phyloP scores from a whole-genome alignment of 768 basidiomycete species.

The Tricholomella constricta region DNA sequence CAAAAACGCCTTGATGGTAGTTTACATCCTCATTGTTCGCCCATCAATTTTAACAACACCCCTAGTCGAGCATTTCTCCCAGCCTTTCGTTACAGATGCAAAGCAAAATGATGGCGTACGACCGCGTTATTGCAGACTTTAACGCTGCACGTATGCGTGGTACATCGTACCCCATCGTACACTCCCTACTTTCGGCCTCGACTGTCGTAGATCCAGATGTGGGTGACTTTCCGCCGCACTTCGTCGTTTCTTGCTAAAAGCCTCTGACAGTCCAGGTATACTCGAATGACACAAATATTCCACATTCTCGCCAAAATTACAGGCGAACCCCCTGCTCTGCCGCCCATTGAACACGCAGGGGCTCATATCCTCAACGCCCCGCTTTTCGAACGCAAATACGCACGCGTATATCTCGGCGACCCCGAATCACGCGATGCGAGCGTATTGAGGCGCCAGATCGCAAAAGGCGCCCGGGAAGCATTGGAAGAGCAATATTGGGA shows the following conservation, averaged over 20 bases:
- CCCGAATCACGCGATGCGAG: slow-evolving; percentile 66
- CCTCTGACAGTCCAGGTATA: slow-evolving; percentile 42
- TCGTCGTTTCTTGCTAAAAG: not conserved
- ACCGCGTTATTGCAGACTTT: slow-evolving; percentile 76
- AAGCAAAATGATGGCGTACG: slow-evolving; percentile 95
- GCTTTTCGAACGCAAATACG: slow-evolving; percentile 80
- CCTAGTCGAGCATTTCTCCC: slow-evolving; percentile 46
- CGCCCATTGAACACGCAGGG: slow-evolving; percentile 75
- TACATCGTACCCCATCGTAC: slow-evolving; percentile 75
- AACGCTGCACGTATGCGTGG: slow-evolving; percentile 74
- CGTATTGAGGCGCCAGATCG: slow-evolving; percentile 70
- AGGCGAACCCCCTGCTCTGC: slow-evolving; percentile 70
- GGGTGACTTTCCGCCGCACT: slow-evolving; percentile 23
- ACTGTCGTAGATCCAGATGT: slow-evolving; percentile 61
- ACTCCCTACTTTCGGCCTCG: slow-evolving; percentile 70
- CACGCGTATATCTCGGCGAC: slow-evolving; percentile 72
- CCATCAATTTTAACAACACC: not conserved
- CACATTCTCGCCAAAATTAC: slow-evolving; percentile 79
- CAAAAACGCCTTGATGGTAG: slow-evolving; percentile 55
- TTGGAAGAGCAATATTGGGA: slow-evolving; percentile 91
- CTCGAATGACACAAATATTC: slow-evolving; percentile 70
- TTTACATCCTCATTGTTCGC: slow-evolving; percentile 20
- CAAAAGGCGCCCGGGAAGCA: slow-evolving; percentile 74
- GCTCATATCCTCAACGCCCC: slow-evolving; percentile 84
- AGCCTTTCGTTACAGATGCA: slow-evolving; percentile 79